phyloP scores from a whole-genome alignment of 2,329 filamentous ascomycete genomes.

The Nannizziopsis arthrosporioides region DNA sequence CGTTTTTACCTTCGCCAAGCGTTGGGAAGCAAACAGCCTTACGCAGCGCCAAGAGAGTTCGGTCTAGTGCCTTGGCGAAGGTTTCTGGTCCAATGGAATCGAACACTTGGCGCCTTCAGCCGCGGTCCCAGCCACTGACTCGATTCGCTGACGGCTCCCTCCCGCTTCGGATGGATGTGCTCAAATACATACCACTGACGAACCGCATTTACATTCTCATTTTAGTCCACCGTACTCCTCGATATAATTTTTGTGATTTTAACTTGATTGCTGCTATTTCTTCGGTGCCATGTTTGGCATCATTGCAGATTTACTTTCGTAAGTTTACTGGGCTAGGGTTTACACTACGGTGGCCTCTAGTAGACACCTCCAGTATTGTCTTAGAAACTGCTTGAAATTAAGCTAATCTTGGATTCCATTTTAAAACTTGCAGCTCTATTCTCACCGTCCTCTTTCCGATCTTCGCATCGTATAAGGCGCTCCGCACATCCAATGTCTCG shows the following conservation, averaged over 20 bases:
- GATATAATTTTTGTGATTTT: background rate
- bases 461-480: constrained; percentile 95
- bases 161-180: too few species aligned
- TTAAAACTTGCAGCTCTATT: constrained; percentile 50
- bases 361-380: too few species aligned
- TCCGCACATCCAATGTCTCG: constrained; percentile 80
- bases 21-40: too few species aligned
- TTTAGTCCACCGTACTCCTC: background rate
- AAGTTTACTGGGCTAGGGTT: constrained; percentile 30
- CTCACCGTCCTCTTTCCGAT: constrained; percentile 87
- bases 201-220: background rate
- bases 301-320: constrained; percentile 67
- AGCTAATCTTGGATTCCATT: constrained; percentile 21
- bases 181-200: too few species aligned
- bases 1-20: too few species aligned
- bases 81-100: too few species aligned
- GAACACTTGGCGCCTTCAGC: too few species aligned
- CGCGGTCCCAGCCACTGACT: too few species aligned
- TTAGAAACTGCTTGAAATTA: constrained; percentile 1
- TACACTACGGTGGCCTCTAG: background rate
- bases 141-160: too few species aligned
- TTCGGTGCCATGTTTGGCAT: constrained; percentile 56
- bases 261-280: background rate
- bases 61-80: too few species aligned
- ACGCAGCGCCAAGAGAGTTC: too few species aligned